Percentiles rank a stretch among this genome's conserved stretches.
These are phyloP conservation scores for Jatropha curcas DNA, from an alignment of 345 rosid species.

Conservation along the genomic window DNA sequence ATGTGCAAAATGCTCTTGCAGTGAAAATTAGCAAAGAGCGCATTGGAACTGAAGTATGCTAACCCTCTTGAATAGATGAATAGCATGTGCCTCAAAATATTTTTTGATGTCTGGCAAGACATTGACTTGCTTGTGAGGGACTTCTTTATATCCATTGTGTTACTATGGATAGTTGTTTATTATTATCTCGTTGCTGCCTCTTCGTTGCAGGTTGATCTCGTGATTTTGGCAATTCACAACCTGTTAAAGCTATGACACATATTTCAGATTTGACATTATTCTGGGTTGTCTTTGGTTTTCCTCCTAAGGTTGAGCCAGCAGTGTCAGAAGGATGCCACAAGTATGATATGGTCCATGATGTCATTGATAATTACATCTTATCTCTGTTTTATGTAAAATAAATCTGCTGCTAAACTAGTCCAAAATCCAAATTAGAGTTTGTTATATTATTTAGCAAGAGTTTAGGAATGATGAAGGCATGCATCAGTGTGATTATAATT, in stretches of 20 bases:
- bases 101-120: slow-evolving; percentile 15
- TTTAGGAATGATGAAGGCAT: background rate
- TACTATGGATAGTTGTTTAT: slow-evolving; percentile 4
- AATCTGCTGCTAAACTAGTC: background rate
- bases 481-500: background rate
- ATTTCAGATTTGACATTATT: slow-evolving; percentile 62
- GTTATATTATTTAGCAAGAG: background rate
- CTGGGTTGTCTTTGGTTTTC: slow-evolving; percentile 66
- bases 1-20: slow-evolving; percentile 80
- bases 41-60: slow-evolving; percentile 80
- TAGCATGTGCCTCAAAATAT: slow-evolving; percentile 9
- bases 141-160: background rate
- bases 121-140: background rate
- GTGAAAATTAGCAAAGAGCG: slow-evolving; percentile 93
- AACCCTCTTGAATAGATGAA: slow-evolving; percentile 3
- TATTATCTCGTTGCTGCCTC: slow-evolving; percentile 23
- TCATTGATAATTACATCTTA: background rate
- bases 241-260: slow-evolving; percentile 63
- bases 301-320: slow-evolving; percentile 50
- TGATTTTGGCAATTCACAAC: slow-evolving; percentile 81
- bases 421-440: background rate
- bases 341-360: slow-evolving; percentile 36
- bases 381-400: background rate
- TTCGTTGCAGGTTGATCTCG: slow-evolving; percentile 71
- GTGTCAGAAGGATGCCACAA: slow-evolving; percentile 57